Evolutionary conservation across 768 basidiomycete species (phyloP).

Genomic region (Cantharellus cinnabarinus): DNA sequence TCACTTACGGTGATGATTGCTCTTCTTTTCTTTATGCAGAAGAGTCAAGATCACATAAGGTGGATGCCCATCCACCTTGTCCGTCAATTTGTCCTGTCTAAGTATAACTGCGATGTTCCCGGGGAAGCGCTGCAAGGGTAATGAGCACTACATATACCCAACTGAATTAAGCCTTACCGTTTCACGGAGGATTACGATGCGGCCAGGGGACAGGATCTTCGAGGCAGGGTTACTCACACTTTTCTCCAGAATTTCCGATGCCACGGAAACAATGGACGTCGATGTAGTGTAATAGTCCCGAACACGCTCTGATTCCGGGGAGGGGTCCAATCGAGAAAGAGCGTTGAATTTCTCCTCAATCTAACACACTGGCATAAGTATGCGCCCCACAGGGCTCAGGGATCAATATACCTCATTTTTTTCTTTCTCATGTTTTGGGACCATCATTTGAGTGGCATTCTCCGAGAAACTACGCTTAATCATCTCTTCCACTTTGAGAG

Average conservation of each 20-base stretch:
- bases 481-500: conserved; percentile 94
- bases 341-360: conserved; percentile 45
- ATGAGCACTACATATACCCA: not conserved
- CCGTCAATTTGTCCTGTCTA: conserved; percentile 34
- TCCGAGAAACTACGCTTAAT: conserved; percentile 98
- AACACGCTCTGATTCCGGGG: conserved; percentile 51
- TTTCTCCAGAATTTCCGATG: conserved; percentile 39
- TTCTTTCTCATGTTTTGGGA: conserved; percentile 84
- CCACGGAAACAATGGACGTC: conserved; percentile 36
- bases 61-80: conserved; percentile 28
- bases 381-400: too few relatives aligned
- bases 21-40: conserved; percentile 42
- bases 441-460: conserved; percentile 76
- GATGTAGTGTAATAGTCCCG: conserved; percentile 55
- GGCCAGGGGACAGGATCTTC: conserved; percentile 48
- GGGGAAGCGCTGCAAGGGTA: conserved; percentile 44
- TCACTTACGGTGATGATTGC: conserved; percentile 12
- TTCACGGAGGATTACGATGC: conserved; percentile 69
- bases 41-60: conserved; percentile 53
- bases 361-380: conserved; percentile 21
- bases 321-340: conserved; percentile 46
- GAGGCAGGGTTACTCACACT: conserved; percentile 42
- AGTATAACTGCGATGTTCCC: conserved; percentile 51
- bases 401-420: conserved; percentile 42
- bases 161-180: conserved; percentile 28